phyloP scores from a whole-genome alignment of 2,329 filamentous ascomycete genomes.

The Hypoxylon sp. region DNA sequence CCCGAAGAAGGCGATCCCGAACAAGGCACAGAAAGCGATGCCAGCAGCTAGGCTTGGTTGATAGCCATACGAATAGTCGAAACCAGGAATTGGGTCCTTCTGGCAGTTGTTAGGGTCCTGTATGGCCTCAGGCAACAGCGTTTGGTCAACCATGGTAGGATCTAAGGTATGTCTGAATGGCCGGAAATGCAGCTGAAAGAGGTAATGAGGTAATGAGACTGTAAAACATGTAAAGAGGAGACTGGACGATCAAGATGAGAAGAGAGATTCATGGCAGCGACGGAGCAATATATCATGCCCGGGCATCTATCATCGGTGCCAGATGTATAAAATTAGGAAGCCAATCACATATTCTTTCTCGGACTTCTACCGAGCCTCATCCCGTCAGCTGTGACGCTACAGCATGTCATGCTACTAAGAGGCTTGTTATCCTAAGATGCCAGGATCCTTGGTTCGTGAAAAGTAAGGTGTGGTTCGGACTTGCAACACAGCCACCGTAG shows the following conservation, averaged over 20 bases:
- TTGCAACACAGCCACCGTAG: slow-evolving; percentile 18
- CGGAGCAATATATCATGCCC: neutral
- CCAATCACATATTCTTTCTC: neutral
- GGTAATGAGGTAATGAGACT: neutral
- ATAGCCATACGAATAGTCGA: slow-evolving; percentile 45
- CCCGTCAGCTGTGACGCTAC: slow-evolving; percentile 22
- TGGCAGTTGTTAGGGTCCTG: slow-evolving; percentile 37
- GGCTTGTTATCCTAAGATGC: neutral
- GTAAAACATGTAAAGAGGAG: neutral
- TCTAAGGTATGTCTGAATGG: neutral
- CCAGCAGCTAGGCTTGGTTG: slow-evolving; percentile 45
- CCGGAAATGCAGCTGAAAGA: no score
- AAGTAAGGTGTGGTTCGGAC: neutral
- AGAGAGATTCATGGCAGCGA: neutral
- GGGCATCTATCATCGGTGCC: neutral
- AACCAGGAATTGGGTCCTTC: slow-evolving; percentile 18
- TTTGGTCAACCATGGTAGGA: slow-evolving; percentile 1
- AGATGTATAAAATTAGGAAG: neutral
- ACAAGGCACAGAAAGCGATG: slow-evolving; percentile 44
- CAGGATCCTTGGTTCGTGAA: neutral
- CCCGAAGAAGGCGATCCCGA: slow-evolving; percentile 43
- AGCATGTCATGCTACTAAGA: neutral
- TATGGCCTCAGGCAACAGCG: slow-evolving; percentile 23
- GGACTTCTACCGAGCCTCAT: slow-evolving; percentile 11
- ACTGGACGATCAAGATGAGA: neutral